Percentiles rank a stretch among this genome's conserved stretches.
phyloP scores from a whole-genome alignment of 73 alveolate species.

The Stentor coeruleus region DNA sequence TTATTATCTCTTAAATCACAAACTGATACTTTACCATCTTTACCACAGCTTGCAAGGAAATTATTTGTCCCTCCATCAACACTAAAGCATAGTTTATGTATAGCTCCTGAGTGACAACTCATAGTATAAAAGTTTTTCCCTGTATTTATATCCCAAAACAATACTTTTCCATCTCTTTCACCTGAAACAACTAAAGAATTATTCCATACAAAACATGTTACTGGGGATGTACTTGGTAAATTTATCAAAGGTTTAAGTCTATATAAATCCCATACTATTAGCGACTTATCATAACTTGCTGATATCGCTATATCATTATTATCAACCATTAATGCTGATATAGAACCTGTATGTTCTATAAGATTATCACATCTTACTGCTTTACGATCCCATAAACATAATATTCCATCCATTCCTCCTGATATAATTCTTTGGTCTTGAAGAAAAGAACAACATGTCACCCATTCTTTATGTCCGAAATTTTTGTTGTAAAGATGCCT shows the following conservation, averaged over 20 bases:
- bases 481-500: constrained; percentile 79
- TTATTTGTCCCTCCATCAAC: constrained; percentile 87
- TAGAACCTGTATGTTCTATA: constrained; percentile 52
- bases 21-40: constrained; percentile 87
- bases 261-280: constrained; percentile 75
- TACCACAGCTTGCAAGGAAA: constrained; percentile 87
- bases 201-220: constrained; percentile 90
- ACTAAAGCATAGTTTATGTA: constrained; percentile 74
- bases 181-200: constrained; percentile 88
- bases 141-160: constrained; percentile 88
- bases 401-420: constrained; percentile 96
- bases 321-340: constrained; percentile 75
- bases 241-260: constrained; percentile 54
- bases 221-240: constrained; percentile 85
- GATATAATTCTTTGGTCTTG: constrained; percentile 81
- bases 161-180: constrained; percentile 85
- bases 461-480: constrained; percentile 98
- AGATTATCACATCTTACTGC: constrained; percentile 28
- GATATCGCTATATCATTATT: constrained; percentile 58
- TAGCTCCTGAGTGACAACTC: constrained; percentile 87
- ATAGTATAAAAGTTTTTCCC: constrained; percentile 57
- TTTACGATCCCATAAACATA: constrained; percentile 91
- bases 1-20: constrained; percentile 92
- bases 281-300: constrained; percentile 78
- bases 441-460: constrained; percentile 78